Conservation (phyloP, 371 early-diverging fungal genomes). For the Blakeslea trispora region DNA sequence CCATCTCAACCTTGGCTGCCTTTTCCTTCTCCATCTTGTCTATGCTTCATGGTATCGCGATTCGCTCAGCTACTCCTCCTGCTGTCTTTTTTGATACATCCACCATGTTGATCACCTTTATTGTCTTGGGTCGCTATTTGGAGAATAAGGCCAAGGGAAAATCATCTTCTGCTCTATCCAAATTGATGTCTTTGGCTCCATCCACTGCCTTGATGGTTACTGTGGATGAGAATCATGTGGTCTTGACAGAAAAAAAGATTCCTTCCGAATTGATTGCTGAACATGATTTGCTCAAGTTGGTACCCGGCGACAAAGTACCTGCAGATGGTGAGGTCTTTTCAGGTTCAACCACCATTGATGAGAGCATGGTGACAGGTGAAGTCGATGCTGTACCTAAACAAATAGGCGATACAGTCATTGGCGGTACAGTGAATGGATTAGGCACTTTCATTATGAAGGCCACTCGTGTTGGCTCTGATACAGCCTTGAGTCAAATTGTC, state of each 20-base stretch:
- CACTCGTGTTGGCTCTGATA: slow-evolving; percentile 77
- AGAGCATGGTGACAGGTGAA: slow-evolving; percentile 99
- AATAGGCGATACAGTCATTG: slow-evolving; percentile 73
- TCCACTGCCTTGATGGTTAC: slow-evolving; percentile 51
- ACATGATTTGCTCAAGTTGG: slow-evolving; percentile 81
- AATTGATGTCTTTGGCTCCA: slow-evolving; percentile 86
- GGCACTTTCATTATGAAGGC: slow-evolving; percentile 75
- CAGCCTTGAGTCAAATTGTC: slow-evolving; percentile 84
- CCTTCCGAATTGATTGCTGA: slow-evolving; percentile 87
- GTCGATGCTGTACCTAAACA: slow-evolving; percentile 84
- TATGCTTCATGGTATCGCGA: slow-evolving; percentile 37
- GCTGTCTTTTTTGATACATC: slow-evolving; percentile 93
- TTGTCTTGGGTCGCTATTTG: slow-evolving; percentile 86
- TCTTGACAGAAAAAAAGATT: slow-evolving; percentile 68
- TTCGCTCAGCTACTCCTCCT: slow-evolving; percentile 44
- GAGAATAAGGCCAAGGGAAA: slow-evolving; percentile 95
- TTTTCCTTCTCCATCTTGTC: slow-evolving; percentile 74
- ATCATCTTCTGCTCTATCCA: slow-evolving; percentile 87
- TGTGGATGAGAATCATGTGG: slow-evolving; percentile 14
- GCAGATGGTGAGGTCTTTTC: slow-evolving; percentile 87
- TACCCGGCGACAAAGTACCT: slow-evolving; percentile 94
- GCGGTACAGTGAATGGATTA: slow-evolving; percentile 92
- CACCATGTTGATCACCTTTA: slow-evolving; percentile 88
- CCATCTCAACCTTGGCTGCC: slow-evolving; percentile 84
- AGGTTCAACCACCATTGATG: slow-evolving; percentile 90